Evolutionary conservation across 2,329 filamentous ascomycete species (phyloP), one percentile per base, ranked within the genome.

Genomic region (Tolypocladium pustulatum): DNA sequence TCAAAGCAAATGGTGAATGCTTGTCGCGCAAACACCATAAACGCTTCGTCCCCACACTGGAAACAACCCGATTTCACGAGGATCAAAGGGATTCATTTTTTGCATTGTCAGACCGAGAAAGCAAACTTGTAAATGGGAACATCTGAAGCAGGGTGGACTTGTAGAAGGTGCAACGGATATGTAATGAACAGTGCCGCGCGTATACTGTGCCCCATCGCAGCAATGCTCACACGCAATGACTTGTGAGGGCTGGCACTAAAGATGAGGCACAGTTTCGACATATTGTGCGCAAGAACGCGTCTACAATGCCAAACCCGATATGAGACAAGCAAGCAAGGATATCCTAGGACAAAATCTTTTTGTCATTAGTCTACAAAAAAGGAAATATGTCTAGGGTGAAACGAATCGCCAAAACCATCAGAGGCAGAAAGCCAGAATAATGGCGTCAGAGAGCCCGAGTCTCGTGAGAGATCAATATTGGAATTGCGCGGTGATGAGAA

Each of bases 371-470:
- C 20, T 36, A 22, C 49, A 12, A 36, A 46, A 20, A n/a, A 25
- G 7, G 1, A 54, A 34, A 62, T 61, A 78, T 85, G 82, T 86
- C 66, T 76, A 78, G 81, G 78, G 81, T 79, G 78, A 83, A 85
- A 86, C 82, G 82, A 85, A 80, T 78, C 74, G 76, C 80, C 79
- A 72, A 71, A 74, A 77, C 77, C 78, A 84, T 17, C 67, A 59
- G 65, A 65, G 61, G 60, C n/a, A 62, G 54, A 62, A 57, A 61
- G 54, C 38, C 51, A 17, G 55, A 58, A 40, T 69, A 68, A 65
- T 72, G 78, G 79, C 77, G 75, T 85, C 83, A 86, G 83, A 86
- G 81, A 81, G 78, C 81, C 80, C 82, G 76, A 72, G 64, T 55
- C 60, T 55, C 49, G 61, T 12, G 37, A 36, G 36, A 15, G 49